Base-by-base conservation (phyloP, 2,329 filamentous ascomycete genomes). In the Emergomyces orientalis region DNA sequence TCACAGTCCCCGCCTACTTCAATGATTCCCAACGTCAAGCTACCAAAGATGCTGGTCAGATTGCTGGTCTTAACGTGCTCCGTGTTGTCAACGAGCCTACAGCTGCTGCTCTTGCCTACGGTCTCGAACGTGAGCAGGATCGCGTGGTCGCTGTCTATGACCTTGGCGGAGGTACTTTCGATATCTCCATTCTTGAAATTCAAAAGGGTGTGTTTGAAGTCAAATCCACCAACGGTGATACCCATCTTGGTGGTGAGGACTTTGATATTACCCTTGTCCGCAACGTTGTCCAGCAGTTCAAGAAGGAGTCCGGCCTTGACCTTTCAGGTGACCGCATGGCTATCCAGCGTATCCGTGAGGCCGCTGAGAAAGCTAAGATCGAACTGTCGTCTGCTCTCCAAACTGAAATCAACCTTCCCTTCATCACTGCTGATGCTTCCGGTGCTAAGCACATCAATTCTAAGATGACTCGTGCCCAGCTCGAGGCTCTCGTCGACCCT, bases 281-380 rank as follows among this genome's bases (percentile, higher is more conserved):
- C 75, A 88, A 96, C 84, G 84, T 97, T 64, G 91, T 97, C 68
- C 84, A 91, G 78, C 88, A 95, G 75, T 97, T 97, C 86, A 97
- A 97, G 89, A 93, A 91, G 81, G 90, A 96, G 70, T 91, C 90
- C 67, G 88, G 89, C 67, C 89, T 97, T 69, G 93, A 97, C 76
- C 86, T 97, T 70, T 89, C 91, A 64, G 81, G 80, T 74, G 93
- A 97, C 82, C 91, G 93, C 78, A 97, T 97, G 92, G 93, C 93
- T 71, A 96, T 97, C 75, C 93, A 97, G 86, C 88, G 93, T 86
- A 97, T 97, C 77, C 92, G 93, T 81, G 93, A 97, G 83, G 93
- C 92, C 70, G 91, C 92, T 70, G 93, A 97, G 86, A 97, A 97
- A 87, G 93, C 93, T 76, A 97, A 97, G 90, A 97, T 97, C 73